phyloP scores from a whole-genome alignment of 768 basidiomycete genomes.

The Holtermannia corniformis region DNA sequence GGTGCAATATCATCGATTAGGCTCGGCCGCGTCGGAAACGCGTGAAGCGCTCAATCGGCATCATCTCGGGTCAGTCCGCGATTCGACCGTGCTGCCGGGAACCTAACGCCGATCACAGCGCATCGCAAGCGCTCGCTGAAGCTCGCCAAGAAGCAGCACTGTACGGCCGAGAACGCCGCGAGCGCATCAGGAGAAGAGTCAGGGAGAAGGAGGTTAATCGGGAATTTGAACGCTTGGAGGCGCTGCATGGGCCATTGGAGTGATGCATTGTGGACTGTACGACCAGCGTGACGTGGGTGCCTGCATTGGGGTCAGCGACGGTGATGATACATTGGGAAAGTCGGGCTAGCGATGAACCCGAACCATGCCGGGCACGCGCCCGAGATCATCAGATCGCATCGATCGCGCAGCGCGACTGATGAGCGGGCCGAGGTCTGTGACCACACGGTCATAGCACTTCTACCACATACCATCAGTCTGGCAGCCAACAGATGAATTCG shows the following conservation, averaged over 20 bases:
- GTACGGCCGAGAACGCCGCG: conserved; percentile 31
- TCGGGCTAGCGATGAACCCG: too few relatives aligned
- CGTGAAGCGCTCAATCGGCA: conserved; percentile 19
- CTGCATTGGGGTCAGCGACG: too few relatives aligned
- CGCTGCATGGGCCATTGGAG: not conserved
- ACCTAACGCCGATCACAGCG: conserved; percentile 12
- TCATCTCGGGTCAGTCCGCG: conserved; percentile 26
- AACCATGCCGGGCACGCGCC: too few relatives aligned
- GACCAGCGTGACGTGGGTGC: too few relatives aligned
- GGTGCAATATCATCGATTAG: conserved; percentile 33
- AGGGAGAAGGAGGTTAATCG: conserved; percentile 24
- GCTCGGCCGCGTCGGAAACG: conserved; percentile 15
- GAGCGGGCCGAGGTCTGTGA: too few relatives aligned
- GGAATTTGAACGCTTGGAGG: conserved; percentile 28
- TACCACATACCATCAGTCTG: too few relatives aligned
- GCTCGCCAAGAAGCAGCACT: conserved; percentile 35
- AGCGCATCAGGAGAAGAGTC: conserved; percentile 32
- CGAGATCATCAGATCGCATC: too few relatives aligned
- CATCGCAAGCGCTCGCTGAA: conserved; percentile 34
- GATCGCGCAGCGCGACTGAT: too few relatives aligned
- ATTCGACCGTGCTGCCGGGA: not conserved
- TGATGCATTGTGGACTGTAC: too few relatives aligned
- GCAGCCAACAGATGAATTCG: too few relatives aligned
- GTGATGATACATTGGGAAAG: too few relatives aligned
- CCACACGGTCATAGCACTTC: too few relatives aligned